A percentile compares a stretch with the other conserved stretches of the same genome.
phyloP scores from a whole-genome alignment of 2,329 filamentous ascomycete species.

The Ophiostoma pallidulum region DNA sequence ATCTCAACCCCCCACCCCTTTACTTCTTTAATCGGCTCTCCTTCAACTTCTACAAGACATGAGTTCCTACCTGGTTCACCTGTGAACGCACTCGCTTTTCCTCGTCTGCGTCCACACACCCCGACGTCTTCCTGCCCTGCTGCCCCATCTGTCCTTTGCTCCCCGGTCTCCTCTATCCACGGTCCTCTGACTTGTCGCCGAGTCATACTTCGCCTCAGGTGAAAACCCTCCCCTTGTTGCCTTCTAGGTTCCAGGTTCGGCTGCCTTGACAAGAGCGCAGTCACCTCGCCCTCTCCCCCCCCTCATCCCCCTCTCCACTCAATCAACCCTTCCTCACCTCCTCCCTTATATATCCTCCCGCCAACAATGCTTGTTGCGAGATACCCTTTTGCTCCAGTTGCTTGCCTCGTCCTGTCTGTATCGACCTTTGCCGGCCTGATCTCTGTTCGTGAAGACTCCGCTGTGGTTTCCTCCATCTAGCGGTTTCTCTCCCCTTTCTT shows the following conservation, averaged over 20 bases:
- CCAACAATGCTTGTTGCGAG: constrained; percentile 51
- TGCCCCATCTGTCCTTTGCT: constrained; percentile 10
- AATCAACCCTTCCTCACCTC: constrained; percentile 11
- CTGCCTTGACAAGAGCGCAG: background rate
- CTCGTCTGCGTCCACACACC: constrained; percentile 13
- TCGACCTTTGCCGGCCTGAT: constrained; percentile 40
- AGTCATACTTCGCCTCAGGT: constrained; percentile 9
- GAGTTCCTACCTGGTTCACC: constrained; percentile 6
- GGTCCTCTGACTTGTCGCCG: constrained; percentile 4
- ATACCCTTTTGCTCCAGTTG: constrained; percentile 47
- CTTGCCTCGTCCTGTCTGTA: constrained; percentile 47
- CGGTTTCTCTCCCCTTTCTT: constrained; percentile 28
- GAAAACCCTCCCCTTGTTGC: background rate
- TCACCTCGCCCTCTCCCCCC: background rate
- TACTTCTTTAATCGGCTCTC: background rate
- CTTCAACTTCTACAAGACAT: too few species aligned
- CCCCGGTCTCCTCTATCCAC: constrained; percentile 12
- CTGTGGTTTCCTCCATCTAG: constrained; percentile 30
- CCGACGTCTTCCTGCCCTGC: constrained; percentile 9
- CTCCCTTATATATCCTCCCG: constrained; percentile 19
- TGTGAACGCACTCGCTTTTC: constrained; percentile 15
- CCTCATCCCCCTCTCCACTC: background rate
- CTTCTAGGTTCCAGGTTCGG: background rate
- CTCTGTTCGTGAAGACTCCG: constrained; percentile 44
- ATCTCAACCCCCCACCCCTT: background rate